A percentile compares a stretch with the other conserved stretches of the same genome.
Evolutionary conservation across 345 rosid species (phyloP).

Genomic region (Populus ilicifolia): DNA sequence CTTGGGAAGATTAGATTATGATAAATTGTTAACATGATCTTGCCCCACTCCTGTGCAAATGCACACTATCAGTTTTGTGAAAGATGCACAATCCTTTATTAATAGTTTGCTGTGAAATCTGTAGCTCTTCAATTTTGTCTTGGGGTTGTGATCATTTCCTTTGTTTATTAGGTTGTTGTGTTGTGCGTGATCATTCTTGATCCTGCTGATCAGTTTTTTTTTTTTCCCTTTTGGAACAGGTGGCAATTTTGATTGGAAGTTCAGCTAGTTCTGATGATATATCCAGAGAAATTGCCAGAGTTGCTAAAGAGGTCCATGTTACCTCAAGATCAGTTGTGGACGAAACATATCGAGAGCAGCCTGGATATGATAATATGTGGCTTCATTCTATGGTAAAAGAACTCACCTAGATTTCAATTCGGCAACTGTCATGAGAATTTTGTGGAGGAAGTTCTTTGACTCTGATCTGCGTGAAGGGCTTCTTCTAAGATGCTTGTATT

Average conservation of each 20-base stretch:
- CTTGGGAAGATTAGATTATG: too few relatives aligned
- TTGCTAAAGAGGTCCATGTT: conserved; percentile 83
- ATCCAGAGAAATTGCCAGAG: conserved; percentile 56
- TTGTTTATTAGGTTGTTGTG: not conserved
- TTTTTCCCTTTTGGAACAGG: conserved; percentile 38
- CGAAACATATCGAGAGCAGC: conserved; percentile 37
- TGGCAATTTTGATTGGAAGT: conserved; percentile 65
- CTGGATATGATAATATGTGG: conserved; percentile 57
- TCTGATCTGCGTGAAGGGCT: conserved; percentile 5
- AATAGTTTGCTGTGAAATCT: not conserved
- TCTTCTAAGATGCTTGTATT: conserved; percentile 19
- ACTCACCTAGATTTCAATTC: not conserved
- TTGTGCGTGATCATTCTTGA: not conserved
- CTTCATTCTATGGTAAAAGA: conserved; percentile 75
- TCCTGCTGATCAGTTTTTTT: not conserved
- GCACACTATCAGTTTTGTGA: not conserved
- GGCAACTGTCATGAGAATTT: conserved; percentile 7
- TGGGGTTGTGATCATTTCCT: not conserved
- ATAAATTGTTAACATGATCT: too few relatives aligned
- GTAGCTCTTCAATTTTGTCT: not conserved
- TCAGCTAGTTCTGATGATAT: conserved; percentile 68
- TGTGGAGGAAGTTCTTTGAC: not conserved
- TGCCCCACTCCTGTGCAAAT: too few relatives aligned
- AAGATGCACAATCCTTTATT: not conserved
- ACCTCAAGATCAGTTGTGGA: conserved; percentile 52